Percentiles rank a stretch among this genome's conserved stretches.
Conservation (phyloP, 768 basidiomycete species). For the Candolleomyces efflorescens region DNA sequence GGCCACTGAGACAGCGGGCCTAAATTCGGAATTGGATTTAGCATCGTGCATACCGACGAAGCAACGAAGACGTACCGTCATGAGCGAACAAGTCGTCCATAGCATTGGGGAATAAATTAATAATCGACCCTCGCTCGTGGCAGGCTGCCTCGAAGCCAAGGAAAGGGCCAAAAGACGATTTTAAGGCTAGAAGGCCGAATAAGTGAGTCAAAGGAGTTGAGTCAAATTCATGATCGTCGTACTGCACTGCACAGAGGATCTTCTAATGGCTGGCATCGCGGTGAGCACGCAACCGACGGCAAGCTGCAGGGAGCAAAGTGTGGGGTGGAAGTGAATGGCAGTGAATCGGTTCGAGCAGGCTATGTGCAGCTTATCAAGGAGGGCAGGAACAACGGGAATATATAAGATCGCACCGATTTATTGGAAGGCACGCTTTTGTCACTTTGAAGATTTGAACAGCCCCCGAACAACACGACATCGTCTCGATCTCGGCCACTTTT, state of each 20-base stretch:
- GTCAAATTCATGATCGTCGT: conserved; percentile 1
- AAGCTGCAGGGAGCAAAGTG: neutral
- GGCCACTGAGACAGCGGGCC: conserved; percentile 17
- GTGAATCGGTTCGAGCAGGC: neutral
- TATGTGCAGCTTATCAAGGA: conserved; percentile 8
- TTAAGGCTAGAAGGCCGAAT: neutral
- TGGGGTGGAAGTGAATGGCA: neutral
- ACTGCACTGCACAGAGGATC: conserved; percentile 1
- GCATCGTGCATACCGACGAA: neutral
- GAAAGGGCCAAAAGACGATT: neutral
- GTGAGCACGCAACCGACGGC: neutral
- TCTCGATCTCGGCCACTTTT: neutral
- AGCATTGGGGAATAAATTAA: neutral
- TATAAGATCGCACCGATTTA: conserved; percentile 6
- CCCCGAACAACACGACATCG: conserved; percentile 8
- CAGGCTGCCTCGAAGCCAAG: neutral
- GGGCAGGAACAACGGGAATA: conserved; percentile 2
- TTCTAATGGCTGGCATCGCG: conserved; percentile 9
- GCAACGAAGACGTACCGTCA: neutral
- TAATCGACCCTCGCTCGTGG: neutral
- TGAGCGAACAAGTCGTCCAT: neutral
- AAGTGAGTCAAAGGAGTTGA: neutral
- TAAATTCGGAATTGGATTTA: conserved; percentile 7
- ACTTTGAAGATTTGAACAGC: conserved; percentile 2
- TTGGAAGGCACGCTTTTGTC: neutral